Conservation (phyloP, 495 filamentous ascomycete genomes). For the Penicillium chermesinum region DNA sequence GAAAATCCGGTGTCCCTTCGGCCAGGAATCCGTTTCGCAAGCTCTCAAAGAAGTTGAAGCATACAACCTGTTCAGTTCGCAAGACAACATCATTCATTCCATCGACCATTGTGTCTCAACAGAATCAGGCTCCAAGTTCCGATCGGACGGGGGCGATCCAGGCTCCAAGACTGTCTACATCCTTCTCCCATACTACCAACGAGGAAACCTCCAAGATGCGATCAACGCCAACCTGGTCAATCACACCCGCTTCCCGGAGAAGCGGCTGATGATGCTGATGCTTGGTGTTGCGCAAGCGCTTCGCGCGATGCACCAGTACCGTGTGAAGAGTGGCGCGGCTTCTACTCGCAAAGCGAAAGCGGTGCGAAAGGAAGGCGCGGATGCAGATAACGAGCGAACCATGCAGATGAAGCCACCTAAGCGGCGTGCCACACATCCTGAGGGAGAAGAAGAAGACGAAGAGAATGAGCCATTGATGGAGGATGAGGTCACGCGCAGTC, state of each 20-base stretch:
- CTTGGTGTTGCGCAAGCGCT: conserved; percentile 86
- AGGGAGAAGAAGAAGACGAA: conserved; percentile 58
- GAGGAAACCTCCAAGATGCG: conserved; percentile 93
- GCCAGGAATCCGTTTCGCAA: conserved; percentile 87
- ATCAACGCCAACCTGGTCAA: conserved; percentile 99
- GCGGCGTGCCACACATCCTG: conserved; percentile 36
- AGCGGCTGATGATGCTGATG: conserved; percentile 81
- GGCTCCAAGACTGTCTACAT: conserved; percentile 93
- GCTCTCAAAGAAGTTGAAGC: conserved; percentile 96
- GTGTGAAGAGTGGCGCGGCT: conserved; percentile 52
- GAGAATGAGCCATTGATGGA: conserved; percentile 81
- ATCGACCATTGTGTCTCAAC: conserved; percentile 74
- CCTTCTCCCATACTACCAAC: conserved; percentile 85
- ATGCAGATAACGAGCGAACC: conserved; percentile 54
- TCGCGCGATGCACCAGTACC: conserved; percentile 85
- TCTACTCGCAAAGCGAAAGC: conserved; percentile 55
- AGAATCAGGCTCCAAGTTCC: conserved; percentile 56
- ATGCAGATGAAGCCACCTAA: conserved; percentile 49
- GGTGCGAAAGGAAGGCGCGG: conserved; percentile 54
- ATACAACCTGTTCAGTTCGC: conserved; percentile 79
- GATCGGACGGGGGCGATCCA: conserved; percentile 50
- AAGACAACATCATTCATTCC: conserved; percentile 82
- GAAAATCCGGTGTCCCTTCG: conserved; percentile 97
- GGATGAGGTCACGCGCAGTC: conserved; percentile 66
- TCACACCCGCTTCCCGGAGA: conserved; percentile 87